Evolutionary conservation across 306 rosid species (phyloP).

Genomic region (Dryas octopetala): DNA sequence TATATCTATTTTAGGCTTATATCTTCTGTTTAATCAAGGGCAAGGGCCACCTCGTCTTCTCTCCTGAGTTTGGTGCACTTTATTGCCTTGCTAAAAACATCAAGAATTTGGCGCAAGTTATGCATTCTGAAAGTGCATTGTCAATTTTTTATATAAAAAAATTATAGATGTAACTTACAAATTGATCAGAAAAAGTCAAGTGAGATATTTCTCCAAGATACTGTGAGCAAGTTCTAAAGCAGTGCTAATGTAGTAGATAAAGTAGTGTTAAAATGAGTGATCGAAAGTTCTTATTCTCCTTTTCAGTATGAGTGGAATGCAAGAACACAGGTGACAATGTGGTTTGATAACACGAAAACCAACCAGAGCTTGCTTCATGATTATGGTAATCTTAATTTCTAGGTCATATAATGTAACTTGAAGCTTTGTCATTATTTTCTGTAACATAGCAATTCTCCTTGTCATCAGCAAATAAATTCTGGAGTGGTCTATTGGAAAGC

Average conservation of each 20-base stretch:
- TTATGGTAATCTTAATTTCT: slow-evolving; percentile 56
- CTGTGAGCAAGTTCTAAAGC: neutral
- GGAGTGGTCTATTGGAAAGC: slow-evolving; percentile 75
- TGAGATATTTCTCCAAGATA: neutral
- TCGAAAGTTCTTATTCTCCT: slow-evolving; percentile 7
- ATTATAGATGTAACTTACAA: neutral
- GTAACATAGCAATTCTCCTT: neutral
- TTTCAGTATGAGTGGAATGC: slow-evolving; percentile 96
- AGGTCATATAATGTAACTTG: neutral
- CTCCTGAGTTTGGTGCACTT: neutral
- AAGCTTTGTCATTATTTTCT: slow-evolving; percentile 15
- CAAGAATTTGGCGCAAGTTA: neutral
- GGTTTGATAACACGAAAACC: slow-evolving; percentile 74
- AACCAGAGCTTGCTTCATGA: slow-evolving; percentile 86
- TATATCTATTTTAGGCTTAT: neutral
- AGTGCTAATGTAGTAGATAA: neutral
- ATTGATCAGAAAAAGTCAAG: neutral
- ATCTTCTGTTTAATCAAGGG: neutral
- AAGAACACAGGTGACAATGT: slow-evolving; percentile 92
- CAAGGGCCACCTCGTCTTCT: neutral
- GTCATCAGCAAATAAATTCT: slow-evolving; percentile 71
- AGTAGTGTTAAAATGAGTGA: neutral
- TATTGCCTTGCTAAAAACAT: neutral
- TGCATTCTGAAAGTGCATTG: neutral
- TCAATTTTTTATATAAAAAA: too few species aligned